Conservation (phyloP, 345 rosid genomes). For the Adansonia digitata region DNA sequence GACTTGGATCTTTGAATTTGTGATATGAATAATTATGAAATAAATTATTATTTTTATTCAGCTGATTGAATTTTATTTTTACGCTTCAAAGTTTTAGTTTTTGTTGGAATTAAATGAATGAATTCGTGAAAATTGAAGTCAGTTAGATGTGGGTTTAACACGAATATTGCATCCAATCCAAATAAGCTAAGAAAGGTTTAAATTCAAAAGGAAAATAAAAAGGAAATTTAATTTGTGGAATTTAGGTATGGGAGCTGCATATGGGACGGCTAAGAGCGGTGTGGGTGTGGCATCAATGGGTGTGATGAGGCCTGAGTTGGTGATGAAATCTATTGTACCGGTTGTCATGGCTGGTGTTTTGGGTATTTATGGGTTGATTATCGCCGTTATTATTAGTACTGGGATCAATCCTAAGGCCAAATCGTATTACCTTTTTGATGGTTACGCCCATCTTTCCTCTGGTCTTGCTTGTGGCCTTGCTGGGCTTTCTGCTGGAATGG, state of each 20-base stretch:
- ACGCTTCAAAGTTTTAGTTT: not conserved
- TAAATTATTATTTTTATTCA: not conserved
- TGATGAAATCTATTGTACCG: conserved; percentile 92
- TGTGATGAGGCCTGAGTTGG: conserved; percentile 94
- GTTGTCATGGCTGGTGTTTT: conserved; percentile 99
- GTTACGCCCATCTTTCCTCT: conserved; percentile 90
- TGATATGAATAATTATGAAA: not conserved
- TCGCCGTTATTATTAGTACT: conserved; percentile 88
- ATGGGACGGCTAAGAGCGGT: conserved; percentile 94
- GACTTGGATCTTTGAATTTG: not conserved
- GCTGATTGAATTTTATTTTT: not conserved
- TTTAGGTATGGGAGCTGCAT: conserved; percentile 95
- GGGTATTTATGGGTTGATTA: conserved; percentile 95
- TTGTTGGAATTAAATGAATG: not conserved
- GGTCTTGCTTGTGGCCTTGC: conserved; percentile 97
- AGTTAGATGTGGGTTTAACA: not conserved
- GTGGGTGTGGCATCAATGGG: conserved; percentile 96
- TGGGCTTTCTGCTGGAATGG: conserved; percentile 96
- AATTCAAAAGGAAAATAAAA: conserved; percentile 1
- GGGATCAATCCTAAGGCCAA: conserved; percentile 91
- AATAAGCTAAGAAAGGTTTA: not conserved
- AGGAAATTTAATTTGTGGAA: not conserved
- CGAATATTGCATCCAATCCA: not conserved
- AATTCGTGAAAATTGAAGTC: not conserved
- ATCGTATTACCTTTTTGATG: conserved; percentile 85